Evolutionary conservation across 2,329 filamentous ascomycete genomes (phyloP), one percentile per base, ranked within the genome.

Genomic region (Colletotrichum spinosum): DNA sequence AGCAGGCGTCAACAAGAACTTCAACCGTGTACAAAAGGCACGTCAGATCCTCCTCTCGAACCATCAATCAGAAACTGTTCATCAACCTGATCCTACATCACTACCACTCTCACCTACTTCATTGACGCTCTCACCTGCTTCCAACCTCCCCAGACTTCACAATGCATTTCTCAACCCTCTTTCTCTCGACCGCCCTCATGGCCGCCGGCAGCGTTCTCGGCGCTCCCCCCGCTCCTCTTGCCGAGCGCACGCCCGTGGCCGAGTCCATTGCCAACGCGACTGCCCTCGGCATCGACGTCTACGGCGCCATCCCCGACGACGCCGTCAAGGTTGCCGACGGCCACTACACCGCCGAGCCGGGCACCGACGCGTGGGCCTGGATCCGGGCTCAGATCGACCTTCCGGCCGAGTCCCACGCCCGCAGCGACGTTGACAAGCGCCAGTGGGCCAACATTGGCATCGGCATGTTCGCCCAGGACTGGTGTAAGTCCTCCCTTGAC

Each of bases 321-420:
- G 69, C 67, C 44, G 60, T 68, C 37, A 44, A 60, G 35, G 58
- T 66, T 11, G 50, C 60, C 4, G 60, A 67, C 6, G 69, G 68
- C 4, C 67, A 69, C 46, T 69, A 64, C 39, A 69, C 69, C 8
- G 69, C 70, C 8, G 64, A 71, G 61, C 60, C 61, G 4, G 67
- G 67, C 35, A 63, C 67, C 12, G 61, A 68, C 39, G 69, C 69
- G 11, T 68, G 63, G 67, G 58, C 55, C 17, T 71, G 67, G 68
- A 71, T 71, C 42, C 60, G 67, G 33, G 68, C 68, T 38, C 69
- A 69, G 60, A 67, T 68, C 42, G 67, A 69, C 42, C 67, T 70
- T 8, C 44, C 51, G 60, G 65, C 67, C 42, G 67, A 69, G 38
- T 65, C 70, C 8, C 44, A 46, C 11, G 17, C 34, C 34, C 53